Evolutionary conservation across 2,329 filamentous ascomycete genomes (phyloP).

Genomic region (Chrysosporium keratinophilum): DNA sequence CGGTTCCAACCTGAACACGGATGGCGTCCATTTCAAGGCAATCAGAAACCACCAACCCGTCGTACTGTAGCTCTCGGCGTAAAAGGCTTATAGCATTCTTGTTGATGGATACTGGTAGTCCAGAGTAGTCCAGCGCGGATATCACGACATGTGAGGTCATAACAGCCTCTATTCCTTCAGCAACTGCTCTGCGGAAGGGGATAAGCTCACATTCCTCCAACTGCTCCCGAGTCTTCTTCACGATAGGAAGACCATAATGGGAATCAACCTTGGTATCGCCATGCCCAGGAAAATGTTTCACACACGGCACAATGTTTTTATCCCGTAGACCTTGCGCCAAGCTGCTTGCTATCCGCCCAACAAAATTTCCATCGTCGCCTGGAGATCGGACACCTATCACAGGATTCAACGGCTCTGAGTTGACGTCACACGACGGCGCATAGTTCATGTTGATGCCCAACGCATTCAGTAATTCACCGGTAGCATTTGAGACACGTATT

Average conservation of each 20-base stretch:
- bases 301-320: slow-evolving; percentile 33
- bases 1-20: slow-evolving; percentile 33
- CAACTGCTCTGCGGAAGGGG: slow-evolving; percentile 36
- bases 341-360: slow-evolving; percentile 34
- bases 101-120: slow-evolving; percentile 35
- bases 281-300: slow-evolving; percentile 40
- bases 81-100: slow-evolving; percentile 30
- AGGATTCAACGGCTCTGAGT: slow-evolving; percentile 37
- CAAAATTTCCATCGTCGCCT: slow-evolving; percentile 34
- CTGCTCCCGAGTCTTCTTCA: slow-evolving; percentile 29
- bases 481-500: slow-evolving; percentile 29
- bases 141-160: slow-evolving; percentile 40
- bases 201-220: slow-evolving; percentile 36
- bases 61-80: slow-evolving; percentile 35
- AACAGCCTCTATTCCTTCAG: slow-evolving; percentile 34
- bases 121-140: slow-evolving; percentile 26
- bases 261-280: slow-evolving; percentile 38
- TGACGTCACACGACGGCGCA: slow-evolving; percentile 37
- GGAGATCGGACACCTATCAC: slow-evolving; percentile 37
- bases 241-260: slow-evolving; percentile 35
- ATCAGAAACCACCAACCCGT: slow-evolving; percentile 38
- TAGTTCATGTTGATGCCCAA: slow-evolving; percentile 41
- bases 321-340: slow-evolving; percentile 31
- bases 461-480: slow-evolving; percentile 30
- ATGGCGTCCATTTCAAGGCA: slow-evolving; percentile 40